Evolutionary conservation across 345 rosid species (phyloP).

Genomic region (Lepidium sativum): DNA sequence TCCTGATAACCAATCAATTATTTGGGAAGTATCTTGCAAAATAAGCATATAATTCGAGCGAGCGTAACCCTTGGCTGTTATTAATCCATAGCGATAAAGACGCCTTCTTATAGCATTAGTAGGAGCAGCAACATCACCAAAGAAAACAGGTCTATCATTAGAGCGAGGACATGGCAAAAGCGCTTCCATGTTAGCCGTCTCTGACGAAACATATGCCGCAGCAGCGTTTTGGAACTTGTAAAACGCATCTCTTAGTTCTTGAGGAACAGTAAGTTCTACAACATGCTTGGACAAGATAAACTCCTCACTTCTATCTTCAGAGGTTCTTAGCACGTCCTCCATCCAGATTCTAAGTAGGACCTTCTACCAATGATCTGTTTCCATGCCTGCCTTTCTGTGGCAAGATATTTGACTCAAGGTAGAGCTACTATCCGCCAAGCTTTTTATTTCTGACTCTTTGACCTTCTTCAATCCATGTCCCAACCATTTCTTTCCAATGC

Average conservation of each 20-base stretch:
- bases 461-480: slow-evolving; percentile 87
- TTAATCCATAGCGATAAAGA: slow-evolving; percentile 62
- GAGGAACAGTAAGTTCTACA: slow-evolving; percentile 70
- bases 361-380: slow-evolving; percentile 93
- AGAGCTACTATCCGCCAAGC: slow-evolving; percentile 58
- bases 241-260: slow-evolving; percentile 65
- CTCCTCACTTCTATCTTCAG: slow-evolving; percentile 47
- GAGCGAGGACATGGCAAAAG: slow-evolving; percentile 46
- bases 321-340: slow-evolving; percentile 47
- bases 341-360: slow-evolving; percentile 60
- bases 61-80: slow-evolving; percentile 54
- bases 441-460: slow-evolving; percentile 85
- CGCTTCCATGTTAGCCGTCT: slow-evolving; percentile 50
- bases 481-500: slow-evolving; percentile 86
- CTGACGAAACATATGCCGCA: slow-evolving; percentile 64
- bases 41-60: slow-evolving; percentile 40
- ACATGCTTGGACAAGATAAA: slow-evolving; percentile 55
- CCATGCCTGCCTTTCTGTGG: slow-evolving; percentile 79
- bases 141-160: slow-evolving; percentile 22
- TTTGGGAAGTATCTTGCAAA: slow-evolving; percentile 59
- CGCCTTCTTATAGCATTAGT: slow-evolving; percentile 59
- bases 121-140: slow-evolving; percentile 60
- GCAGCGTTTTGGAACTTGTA: slow-evolving; percentile 56
- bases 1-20: slow-evolving; percentile 78
- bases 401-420: slow-evolving; percentile 56